phyloP scores from a whole-genome alignment of 148 eudicot genomes.

The Beta vulgaris region DNA sequence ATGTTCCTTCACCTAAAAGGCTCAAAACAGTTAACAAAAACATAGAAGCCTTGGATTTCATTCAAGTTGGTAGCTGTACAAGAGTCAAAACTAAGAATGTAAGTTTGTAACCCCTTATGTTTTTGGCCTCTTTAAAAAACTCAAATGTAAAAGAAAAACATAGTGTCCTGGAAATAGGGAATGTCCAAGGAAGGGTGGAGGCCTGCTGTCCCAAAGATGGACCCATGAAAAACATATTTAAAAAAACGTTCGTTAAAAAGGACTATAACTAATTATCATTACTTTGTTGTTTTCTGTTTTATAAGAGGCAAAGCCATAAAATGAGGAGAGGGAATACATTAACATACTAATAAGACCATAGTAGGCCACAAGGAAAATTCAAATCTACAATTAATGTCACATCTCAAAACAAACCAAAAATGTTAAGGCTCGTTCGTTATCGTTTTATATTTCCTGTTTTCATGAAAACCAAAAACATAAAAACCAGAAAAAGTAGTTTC shows the following conservation, averaged over 20 bases:
- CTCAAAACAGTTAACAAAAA: not conserved
- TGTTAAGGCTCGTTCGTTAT: too few species aligned
- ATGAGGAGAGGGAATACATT: conserved; percentile 7
- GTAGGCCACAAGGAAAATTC: conserved; percentile 13
- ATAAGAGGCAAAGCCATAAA: conserved; percentile 30
- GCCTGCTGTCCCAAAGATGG: conserved; percentile 7
- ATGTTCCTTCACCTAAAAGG: not conserved
- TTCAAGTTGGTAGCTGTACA: not conserved
- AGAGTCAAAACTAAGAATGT: not conserved
- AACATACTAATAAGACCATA: conserved; percentile 4
- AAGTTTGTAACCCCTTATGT: not conserved
- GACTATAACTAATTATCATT: conserved; percentile 7
- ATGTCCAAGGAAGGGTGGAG: conserved; percentile 1
- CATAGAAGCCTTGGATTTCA: not conserved
- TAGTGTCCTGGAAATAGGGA: not conserved
- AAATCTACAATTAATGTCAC: conserved; percentile 1
- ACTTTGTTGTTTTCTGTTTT: conserved; percentile 7
- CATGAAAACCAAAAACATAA: too few species aligned
- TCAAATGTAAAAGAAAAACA: not conserved
- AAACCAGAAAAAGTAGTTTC: too few species aligned
- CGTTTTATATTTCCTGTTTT: too few species aligned
- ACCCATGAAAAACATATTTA: conserved; percentile 1
- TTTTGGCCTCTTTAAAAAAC: not conserved
- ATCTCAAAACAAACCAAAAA: not conserved
- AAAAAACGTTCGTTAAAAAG: not conserved